Base-by-base conservation (phyloP, 2,329 filamentous ascomycete species). In the Pseudogymnoascus sp. region DNA sequence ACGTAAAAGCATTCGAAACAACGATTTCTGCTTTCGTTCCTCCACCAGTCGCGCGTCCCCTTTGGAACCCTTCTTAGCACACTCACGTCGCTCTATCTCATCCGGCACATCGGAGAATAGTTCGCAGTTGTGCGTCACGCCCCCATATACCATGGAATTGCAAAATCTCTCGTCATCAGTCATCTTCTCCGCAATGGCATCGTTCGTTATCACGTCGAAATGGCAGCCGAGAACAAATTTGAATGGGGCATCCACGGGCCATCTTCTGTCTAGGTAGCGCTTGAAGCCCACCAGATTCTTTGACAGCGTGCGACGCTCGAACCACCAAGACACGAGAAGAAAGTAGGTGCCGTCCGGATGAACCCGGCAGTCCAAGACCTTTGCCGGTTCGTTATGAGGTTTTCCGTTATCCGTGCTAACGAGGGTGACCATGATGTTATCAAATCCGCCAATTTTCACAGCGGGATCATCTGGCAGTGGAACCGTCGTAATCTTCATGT, bases 151-250 rank as follows among this genome's bases (percentile, higher is more conserved):
- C 50, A 56, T 33, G 19, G 50, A 56, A 19, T 21, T 56, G 50
- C 50, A 56, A 11, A 56, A 56, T 19, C 50, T 33, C 29, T 56
- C 50, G 16, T 33, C 50, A 19, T 56, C 50, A 4, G 11, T 8
- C 50, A 56, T 56, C 50, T 56, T 56, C 21, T 56, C 50, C n/a
- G 50, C 13, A 19, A 56, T 33, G 5, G 50, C n/a, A 19, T 56
- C 50, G 16, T 56, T 56, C 5, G 50, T 56, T 8, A 56, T 56
- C 4, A 56, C 50, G 50, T 56, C 50, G 29, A 33, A 56, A 14
- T 56, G 50, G 50, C 50, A 56, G 50, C 50, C 50, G n/a, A 56
- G 29, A 14, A 56, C 50, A 56, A 56, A 56, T 19, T 56, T 56
- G 50, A 33, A 56, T 19, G 50, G 50, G 2, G 50, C 50, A 10